Base-by-base conservation (phyloP, 768 basidiomycete species). In the Pisolithus sp. region DNA sequence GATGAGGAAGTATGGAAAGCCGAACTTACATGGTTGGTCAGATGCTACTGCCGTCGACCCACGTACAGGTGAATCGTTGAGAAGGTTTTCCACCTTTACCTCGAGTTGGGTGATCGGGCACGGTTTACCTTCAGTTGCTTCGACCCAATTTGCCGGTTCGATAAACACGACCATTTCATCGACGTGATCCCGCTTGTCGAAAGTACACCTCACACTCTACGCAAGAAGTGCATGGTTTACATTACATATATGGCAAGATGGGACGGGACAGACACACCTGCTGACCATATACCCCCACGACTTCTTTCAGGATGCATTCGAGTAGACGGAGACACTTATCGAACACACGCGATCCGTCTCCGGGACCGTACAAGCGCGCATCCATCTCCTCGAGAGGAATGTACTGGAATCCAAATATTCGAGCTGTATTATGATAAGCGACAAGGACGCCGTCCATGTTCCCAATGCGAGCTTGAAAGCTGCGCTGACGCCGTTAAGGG, bases 371-470 rank as follows among this genome's bases (percentile, higher is more conserved):
- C 1, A 97, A 65, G 15, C 80, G 76, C 39, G 78, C 73, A 56
- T 98, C 95, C 86, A 99, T 92, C 64, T 95, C 91, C 42, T 78
- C 74, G 42, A 95, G 69, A 1, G 93, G 79, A 28, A 95, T 69
- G 62, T 98, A 99, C 66, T 97, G 92, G 74, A 97, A 97, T 1
- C 95, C 95, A 59, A 93, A 93, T 46, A 96, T 79, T 17, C 79
- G 77, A 7, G 81, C 80, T 0, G 90, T 94, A 55, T 95, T 96
- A 62, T 92, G 89, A 62, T 89, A 91, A 20, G 90, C 84, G 37
- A 92, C 81, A 53, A 93, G 76, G 7, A 97, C 86, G 15, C 95
- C 95, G 62, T 96, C 93, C 95, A 98, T 98, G 62, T 86, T 83
- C 8, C 95, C 95, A 54, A 99, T 98, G 5, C 95, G 85, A 2